phyloP scores from a whole-genome alignment of 768 basidiomycete species.

The Leccinum pellstonianum region DNA sequence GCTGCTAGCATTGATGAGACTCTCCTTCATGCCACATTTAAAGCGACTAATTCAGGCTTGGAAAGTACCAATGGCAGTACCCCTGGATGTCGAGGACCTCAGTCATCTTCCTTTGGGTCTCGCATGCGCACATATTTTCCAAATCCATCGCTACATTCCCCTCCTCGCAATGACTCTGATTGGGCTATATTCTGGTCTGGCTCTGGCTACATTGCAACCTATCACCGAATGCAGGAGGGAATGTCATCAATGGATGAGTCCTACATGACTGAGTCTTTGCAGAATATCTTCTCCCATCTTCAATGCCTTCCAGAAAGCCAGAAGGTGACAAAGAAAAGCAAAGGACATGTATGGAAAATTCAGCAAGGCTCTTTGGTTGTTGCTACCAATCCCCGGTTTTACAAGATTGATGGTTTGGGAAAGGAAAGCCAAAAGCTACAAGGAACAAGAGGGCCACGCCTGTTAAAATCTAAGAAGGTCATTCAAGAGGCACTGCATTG shows the following conservation, averaged over 20 bases:
- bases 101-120: background rate
- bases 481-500: too few relatives aligned
- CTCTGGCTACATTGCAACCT: constrained; percentile 3
- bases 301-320: constrained; percentile 13
- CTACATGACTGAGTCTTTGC: background rate
- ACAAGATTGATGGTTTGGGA: too few relatives aligned
- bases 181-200: background rate
- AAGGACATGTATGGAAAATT: too few relatives aligned
- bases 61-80: background rate
- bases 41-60: constrained; percentile 7
- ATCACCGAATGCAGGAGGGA: background rate
- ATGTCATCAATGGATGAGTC: background rate
- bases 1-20: constrained; percentile 3
- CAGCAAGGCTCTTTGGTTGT: too few relatives aligned
- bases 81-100: constrained; percentile 3
- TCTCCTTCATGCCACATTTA: background rate
- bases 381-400: too few relatives aligned
- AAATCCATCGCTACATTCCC: background rate
- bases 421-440: too few relatives aligned
- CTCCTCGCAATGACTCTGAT: background rate
- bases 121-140: constrained; percentile 6
- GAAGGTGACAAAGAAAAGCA: background rate
- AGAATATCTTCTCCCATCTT: background rate
- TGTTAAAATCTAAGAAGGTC: too few relatives aligned
- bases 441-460: too few relatives aligned